Evolutionary conservation across 2,329 filamentous ascomycete genomes (phyloP).

Genomic region (Cladosporium oxysporum): DNA sequence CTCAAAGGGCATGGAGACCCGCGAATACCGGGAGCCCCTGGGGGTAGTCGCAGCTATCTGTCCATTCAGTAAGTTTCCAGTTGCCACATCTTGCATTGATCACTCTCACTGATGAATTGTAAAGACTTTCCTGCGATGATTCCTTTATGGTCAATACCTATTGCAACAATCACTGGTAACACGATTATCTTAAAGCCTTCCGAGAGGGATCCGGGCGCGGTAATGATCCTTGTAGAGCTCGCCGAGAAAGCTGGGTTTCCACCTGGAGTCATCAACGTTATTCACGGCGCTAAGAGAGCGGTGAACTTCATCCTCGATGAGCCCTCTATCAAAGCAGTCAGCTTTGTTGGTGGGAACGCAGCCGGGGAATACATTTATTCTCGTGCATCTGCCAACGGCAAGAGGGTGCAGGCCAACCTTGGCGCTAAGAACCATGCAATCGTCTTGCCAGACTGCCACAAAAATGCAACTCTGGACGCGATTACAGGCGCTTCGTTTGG

Average conservation of each 20-base stretch:
- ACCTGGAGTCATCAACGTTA: conserved; percentile 76
- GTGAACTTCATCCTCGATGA: conserved; percentile 87
- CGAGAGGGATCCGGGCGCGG: conserved; percentile 79
- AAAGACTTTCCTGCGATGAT: conserved; percentile 83
- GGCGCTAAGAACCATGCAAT: conserved; percentile 88
- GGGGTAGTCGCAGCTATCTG: neutral
- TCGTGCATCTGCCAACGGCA: conserved; percentile 78
- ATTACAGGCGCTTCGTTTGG: conserved; percentile 83
- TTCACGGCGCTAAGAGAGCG: conserved; percentile 62
- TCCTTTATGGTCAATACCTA: conserved; percentile 82
- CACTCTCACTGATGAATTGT: conserved; percentile 59
- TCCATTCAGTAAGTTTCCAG: neutral
- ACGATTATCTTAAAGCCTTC: conserved; percentile 83
- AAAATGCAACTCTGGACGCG: conserved; percentile 83
- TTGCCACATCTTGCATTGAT: too few relatives aligned
- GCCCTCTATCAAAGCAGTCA: conserved; percentile 80
- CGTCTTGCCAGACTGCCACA: conserved; percentile 82
- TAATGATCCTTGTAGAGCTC: conserved; percentile 82
- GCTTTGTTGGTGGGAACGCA: conserved; percentile 84
- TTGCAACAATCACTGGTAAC: conserved; percentile 81
- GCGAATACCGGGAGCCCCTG: neutral
- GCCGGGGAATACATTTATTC: conserved; percentile 84
- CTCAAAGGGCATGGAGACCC: neutral
- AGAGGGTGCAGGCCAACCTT: conserved; percentile 84
- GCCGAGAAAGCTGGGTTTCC: conserved; percentile 79